phyloP scores from a whole-genome alignment of 345 rosid species.

The Raphanus raphanistrum region DNA sequence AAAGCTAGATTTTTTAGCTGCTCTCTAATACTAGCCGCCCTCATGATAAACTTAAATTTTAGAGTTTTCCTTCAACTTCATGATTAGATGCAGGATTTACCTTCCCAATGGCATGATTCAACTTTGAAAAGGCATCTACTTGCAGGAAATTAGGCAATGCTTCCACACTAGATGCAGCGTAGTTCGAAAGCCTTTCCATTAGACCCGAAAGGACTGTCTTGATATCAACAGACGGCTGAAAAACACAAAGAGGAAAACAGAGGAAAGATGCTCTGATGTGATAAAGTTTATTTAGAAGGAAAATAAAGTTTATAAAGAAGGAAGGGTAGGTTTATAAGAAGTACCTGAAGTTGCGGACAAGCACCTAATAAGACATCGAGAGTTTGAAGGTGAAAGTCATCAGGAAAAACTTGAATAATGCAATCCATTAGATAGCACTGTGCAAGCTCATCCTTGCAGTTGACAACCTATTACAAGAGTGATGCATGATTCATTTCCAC shows the following conservation, averaged over 20 bases:
- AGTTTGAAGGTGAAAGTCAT: slow-evolving; percentile 95
- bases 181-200: slow-evolving; percentile 98
- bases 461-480: slow-evolving; percentile 68
- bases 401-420: slow-evolving; percentile 98
- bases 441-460: slow-evolving; percentile 95
- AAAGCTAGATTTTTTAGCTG: background rate
- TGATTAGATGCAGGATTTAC: slow-evolving; percentile 42
- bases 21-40: slow-evolving; percentile 17
- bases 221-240: slow-evolving; percentile 91
- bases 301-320: background rate
- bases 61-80: slow-evolving; percentile 1
- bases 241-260: slow-evolving; percentile 29
- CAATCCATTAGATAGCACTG: slow-evolving; percentile 98
- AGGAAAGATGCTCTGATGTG: slow-evolving; percentile 29
- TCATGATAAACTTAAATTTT: slow-evolving; percentile 6
- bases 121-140: slow-evolving; percentile 96
- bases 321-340: slow-evolving; percentile 1
- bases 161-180: slow-evolving; percentile 90
- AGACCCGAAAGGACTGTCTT: slow-evolving; percentile 88
- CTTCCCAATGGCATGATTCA: slow-evolving; percentile 94
- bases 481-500: slow-evolving; percentile 2
- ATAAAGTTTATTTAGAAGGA: slow-evolving; percentile 4
- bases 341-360: slow-evolving; percentile 96
- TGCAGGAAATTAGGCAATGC: slow-evolving; percentile 94
- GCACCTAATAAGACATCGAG: slow-evolving; percentile 88